phyloP scores from a whole-genome alignment of 2,329 filamentous ascomycete genomes.

The Colletotrichum somersetense region DNA sequence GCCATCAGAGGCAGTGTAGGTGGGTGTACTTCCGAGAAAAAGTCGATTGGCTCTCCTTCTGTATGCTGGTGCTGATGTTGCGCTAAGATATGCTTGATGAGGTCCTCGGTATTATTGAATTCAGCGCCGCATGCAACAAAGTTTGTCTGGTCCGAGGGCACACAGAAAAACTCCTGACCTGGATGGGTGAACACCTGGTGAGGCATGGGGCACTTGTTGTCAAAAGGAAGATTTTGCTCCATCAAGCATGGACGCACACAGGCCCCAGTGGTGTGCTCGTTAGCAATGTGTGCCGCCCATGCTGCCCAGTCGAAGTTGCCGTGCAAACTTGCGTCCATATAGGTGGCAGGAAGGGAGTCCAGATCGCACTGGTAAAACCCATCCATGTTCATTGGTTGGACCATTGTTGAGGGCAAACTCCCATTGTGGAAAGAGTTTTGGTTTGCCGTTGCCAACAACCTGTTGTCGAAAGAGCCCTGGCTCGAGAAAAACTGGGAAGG shows the following conservation, averaged over 20 bases:
- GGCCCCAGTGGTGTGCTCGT: conserved; percentile 45
- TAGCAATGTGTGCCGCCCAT: conserved; percentile 47
- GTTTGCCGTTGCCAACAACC: neutral
- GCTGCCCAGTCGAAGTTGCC: conserved; percentile 2
- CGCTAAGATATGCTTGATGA: conserved; percentile 20
- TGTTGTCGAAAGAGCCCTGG: conserved; percentile 5
- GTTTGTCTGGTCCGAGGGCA: conserved; percentile 6
- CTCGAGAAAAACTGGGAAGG: conserved; percentile 4
- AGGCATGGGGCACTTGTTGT: conserved; percentile 43
- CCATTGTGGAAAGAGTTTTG: conserved; percentile 10
- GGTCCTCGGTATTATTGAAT: conserved; percentile 3
- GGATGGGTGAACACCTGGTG: conserved; percentile 40
- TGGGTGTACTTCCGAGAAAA: neutral
- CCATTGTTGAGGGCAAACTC: conserved; percentile 7
- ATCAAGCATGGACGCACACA: conserved; percentile 43
- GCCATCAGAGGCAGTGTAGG: conserved; percentile 9
- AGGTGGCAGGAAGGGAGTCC: neutral
- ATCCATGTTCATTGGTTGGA: conserved; percentile 9
- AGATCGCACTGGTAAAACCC: neutral
- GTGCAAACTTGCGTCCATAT: neutral
- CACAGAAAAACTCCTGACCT: conserved; percentile 17
- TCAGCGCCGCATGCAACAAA: conserved; percentile 13
- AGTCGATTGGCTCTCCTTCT: neutral
- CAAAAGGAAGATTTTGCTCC: conserved; percentile 35
- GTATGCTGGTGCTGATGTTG: conserved; percentile 6